Percentiles rank a stretch among this genome's conserved stretches.
These are phyloP conservation scores for Crassisporium funariophilum DNA, from an alignment of 768 basidiomycete species.

Conservation along the genomic window DNA sequence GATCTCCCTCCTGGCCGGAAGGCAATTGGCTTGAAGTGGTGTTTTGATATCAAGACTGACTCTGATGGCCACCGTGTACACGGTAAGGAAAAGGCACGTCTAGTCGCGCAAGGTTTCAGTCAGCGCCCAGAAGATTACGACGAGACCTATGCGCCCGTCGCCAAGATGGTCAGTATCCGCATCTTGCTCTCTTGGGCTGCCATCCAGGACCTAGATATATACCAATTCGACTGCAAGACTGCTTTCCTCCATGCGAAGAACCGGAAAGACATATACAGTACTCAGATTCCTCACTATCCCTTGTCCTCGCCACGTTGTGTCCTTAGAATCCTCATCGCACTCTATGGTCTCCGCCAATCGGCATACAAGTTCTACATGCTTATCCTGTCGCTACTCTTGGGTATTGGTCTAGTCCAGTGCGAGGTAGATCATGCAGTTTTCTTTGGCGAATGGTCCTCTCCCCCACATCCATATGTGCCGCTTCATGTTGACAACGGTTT, in stretches of 20 bases:
- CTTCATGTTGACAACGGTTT: conserved; percentile 15
- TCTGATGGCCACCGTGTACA: conserved; percentile 30
- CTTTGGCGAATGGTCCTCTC: conserved; percentile 5
- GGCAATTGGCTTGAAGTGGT: conserved; percentile 35
- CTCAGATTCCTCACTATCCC: conserved; percentile 19
- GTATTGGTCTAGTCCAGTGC: conserved; percentile 15
- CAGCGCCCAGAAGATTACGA: conserved; percentile 36
- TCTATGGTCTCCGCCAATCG: conserved; percentile 41
- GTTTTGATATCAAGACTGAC: conserved; percentile 39
- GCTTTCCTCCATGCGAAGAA: conserved; percentile 27
- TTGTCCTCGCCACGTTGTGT: conserved; percentile 12
- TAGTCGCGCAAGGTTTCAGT: conserved; percentile 27
- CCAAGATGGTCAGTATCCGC: conserved; percentile 21
- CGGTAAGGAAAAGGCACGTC: conserved; percentile 29
- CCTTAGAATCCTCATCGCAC: conserved; percentile 15
- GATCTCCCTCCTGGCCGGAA: conserved; percentile 26
- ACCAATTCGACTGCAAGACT: conserved; percentile 29
- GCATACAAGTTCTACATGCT: conserved; percentile 20
- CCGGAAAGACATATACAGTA: conserved; percentile 19
- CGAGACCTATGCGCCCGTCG: conserved; percentile 36
- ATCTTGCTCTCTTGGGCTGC: conserved; percentile 27
- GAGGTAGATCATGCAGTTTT: conserved; percentile 15
- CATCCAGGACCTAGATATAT: conserved; percentile 19
- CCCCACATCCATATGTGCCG: conserved; percentile 8
- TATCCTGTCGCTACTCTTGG: background rate